These are phyloP conservation scores for Suillus cothurnatus DNA, from an alignment of 768 basidiomycete genomes.

Conservation along the genomic window DNA sequence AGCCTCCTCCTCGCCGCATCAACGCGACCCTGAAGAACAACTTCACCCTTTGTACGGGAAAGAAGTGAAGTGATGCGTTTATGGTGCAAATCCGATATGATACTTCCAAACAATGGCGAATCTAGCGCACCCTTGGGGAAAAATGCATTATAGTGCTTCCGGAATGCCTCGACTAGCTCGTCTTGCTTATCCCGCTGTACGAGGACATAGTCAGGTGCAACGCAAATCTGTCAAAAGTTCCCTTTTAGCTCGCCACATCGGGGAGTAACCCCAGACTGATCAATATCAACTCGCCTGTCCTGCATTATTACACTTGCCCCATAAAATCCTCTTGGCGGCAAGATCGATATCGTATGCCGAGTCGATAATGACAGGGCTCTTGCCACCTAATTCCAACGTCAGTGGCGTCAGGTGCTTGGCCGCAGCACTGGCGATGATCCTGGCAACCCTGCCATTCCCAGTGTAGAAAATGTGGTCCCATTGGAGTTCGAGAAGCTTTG, in stretches of 20 bases:
- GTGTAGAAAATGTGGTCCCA: slow-evolving; percentile 43
- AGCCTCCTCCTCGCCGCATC: slow-evolving; percentile 44
- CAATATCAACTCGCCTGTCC: slow-evolving; percentile 50
- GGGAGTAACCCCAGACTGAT: too few species aligned
- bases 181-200: slow-evolving; percentile 45
- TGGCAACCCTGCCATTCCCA: slow-evolving; percentile 32
- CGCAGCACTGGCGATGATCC: slow-evolving; percentile 28
- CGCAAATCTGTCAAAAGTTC: slow-evolving; percentile 35
- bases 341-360: slow-evolving; percentile 44
- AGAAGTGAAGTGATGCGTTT: slow-evolving; percentile 55
- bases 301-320: slow-evolving; percentile 65
- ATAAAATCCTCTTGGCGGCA: slow-evolving; percentile 65
- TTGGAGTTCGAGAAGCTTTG: slow-evolving; percentile 32
- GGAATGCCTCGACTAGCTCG: slow-evolving; percentile 46
- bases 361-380: slow-evolving; percentile 50
- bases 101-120: slow-evolving; percentile 46
- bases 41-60: slow-evolving; percentile 53
- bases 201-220: slow-evolving; percentile 49
- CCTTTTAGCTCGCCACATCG: neutral
- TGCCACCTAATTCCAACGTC: slow-evolving; percentile 39
- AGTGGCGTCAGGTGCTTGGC: slow-evolving; percentile 37
- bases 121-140: slow-evolving; percentile 55
- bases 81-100: slow-evolving; percentile 58
- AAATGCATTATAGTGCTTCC: slow-evolving; percentile 46
- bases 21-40: slow-evolving; percentile 45